Conservation (phyloP, 2,329 filamentous ascomycete species). For the Arthrocladium fulminans region DNA sequence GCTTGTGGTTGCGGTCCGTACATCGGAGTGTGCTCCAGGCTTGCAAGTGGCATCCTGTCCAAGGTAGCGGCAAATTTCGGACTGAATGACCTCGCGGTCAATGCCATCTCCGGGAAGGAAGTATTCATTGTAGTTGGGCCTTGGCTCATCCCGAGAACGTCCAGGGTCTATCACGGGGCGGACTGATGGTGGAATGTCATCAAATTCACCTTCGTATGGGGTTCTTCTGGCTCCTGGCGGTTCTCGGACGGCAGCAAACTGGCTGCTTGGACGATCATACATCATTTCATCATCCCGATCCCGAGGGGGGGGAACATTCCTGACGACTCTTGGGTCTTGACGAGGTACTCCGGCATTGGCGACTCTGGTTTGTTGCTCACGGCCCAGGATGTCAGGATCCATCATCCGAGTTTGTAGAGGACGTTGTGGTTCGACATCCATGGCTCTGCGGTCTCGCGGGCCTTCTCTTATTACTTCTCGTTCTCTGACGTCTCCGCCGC, state of each 20-base stretch:
- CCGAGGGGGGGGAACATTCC: conserved; percentile 2
- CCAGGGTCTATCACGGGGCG: conserved; percentile 19
- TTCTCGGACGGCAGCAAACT: conserved; percentile 2
- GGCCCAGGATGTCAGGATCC: conserved; percentile 1
- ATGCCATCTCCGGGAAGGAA: conserved; percentile 74
- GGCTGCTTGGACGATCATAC: conserved; percentile 5
- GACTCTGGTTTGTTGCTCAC: neutral
- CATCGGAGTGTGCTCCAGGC: conserved; percentile 62
- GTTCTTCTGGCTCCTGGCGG: conserved; percentile 10
- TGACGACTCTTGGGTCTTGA: conserved; percentile 14
- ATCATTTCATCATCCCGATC: conserved; percentile 9
- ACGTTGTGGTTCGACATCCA: conserved; percentile 4
- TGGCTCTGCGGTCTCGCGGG: neutral
- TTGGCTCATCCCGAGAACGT: conserved; percentile 14
- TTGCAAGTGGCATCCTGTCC: conserved; percentile 71
- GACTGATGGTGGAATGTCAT: conserved; percentile 15
- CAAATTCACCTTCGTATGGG: conserved; percentile 18
- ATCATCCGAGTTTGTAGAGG: neutral
- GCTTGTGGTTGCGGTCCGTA: conserved; percentile 34
- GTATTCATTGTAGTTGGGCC: conserved; percentile 56
- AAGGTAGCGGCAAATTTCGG: conserved; percentile 75
- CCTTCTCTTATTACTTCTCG: conserved; percentile 2
- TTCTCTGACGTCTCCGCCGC: conserved; percentile 8
- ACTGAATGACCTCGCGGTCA: conserved; percentile 73
- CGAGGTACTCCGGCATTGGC: conserved; percentile 6